Base-by-base conservation (phyloP, 306 rosid species). In the Trifolium subterraneum region DNA sequence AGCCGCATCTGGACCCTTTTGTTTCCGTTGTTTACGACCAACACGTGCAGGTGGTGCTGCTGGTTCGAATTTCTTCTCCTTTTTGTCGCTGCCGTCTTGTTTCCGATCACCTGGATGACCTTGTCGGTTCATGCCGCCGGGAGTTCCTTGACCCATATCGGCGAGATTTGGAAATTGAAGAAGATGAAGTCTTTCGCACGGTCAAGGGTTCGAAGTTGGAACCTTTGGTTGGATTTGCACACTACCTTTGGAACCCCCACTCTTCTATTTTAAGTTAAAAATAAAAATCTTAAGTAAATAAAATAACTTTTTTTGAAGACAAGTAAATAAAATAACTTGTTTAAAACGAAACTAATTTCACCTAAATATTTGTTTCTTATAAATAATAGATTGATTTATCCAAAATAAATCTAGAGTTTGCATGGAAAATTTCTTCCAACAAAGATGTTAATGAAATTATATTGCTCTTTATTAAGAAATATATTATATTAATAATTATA, bases 1-100 rank as follows among this genome's bases (percentile, higher is more conserved):
- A 54, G 97, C 97, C 6, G 96, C 98, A 41, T 93, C 98, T 1
- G 97, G 93, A 13, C 98, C 98, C 78, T 93, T 93, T 75, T 93
- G 97, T 75, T 85, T 93, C 4, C 98, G 84, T 85, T 93, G 98
- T 62, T 93, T 93, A 15, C 97, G 96, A 6, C 98, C 97, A 0
- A 93, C 98, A 1, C 98, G 88, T 1, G 96, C 81, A 0, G 98
- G 98, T 0, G 98, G 97, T 8, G 96, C 93, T 18, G 98, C 93
- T 3, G 97, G 98, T 66, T 90, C 98, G 83, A 80, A 93, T 81
- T 90, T 93, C 87, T 93, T 93, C 45, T 90, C 97, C 84, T 90
- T 93, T 83, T 93, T 93, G 69, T 90, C 96, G 63, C 78, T 70
- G 19, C 93, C 89, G 9, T 93, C 93, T 1, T 81, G 80, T 76